Conservation (phyloP, 2,329 filamentous ascomycete species). For the Colletotrichum musae region DNA sequence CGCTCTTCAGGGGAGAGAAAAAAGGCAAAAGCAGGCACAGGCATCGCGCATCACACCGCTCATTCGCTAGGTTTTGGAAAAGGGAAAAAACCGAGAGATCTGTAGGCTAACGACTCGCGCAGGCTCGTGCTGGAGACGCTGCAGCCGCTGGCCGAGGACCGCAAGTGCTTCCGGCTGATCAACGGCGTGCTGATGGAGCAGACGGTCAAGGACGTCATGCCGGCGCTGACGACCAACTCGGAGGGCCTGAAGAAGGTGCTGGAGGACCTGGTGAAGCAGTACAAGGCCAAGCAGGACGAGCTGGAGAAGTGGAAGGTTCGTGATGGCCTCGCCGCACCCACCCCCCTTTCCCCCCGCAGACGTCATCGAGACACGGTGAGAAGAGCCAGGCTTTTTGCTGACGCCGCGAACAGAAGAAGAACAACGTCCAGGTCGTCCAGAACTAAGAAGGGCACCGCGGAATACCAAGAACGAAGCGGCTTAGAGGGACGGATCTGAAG, state of each 20-base stretch:
- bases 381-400: background rate
- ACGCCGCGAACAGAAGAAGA: constrained; percentile 78
- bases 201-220: constrained; percentile 92
- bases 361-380: constrained; percentile 5
- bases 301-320: constrained; percentile 98
- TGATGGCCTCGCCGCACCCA: constrained; percentile 8
- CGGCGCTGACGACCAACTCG: constrained; percentile 91
- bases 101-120: background rate
- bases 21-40: background rate
- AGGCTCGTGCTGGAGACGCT: constrained; percentile 96
- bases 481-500: background rate
- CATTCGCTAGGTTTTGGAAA: background rate
- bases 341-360: background rate
- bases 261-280: constrained; percentile 95
- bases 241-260: constrained; percentile 95
- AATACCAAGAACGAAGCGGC: background rate
- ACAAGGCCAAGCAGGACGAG: constrained; percentile 94
- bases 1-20: constrained; percentile 21
- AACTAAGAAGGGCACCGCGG: constrained; percentile 62
- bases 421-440: constrained; percentile 89
- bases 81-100: constrained; percentile 1
- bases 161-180: constrained; percentile 99
- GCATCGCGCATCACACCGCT: constrained; percentile 29
- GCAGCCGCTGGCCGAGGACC: constrained; percentile 83
- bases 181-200: constrained; percentile 96